phyloP scores from a whole-genome alignment of 352 stramenopile genomes.

The Globisporangium yorkense region DNA sequence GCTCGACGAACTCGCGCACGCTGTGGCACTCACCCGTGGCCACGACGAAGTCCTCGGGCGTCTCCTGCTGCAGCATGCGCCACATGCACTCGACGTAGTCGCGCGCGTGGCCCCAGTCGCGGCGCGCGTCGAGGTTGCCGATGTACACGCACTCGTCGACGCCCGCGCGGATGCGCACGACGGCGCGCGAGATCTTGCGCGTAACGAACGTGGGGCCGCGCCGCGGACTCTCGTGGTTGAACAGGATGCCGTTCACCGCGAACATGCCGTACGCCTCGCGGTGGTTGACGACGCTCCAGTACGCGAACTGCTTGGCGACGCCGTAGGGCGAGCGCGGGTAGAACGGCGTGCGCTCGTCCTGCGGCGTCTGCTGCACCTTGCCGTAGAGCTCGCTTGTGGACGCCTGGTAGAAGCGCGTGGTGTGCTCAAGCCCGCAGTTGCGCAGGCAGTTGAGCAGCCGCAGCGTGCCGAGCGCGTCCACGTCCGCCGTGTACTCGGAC shows the following conservation, averaged over 20 bases:
- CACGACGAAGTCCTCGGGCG: conserved; percentile 75
- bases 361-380: conserved; percentile 95
- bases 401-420: conserved; percentile 92
- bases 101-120: conserved; percentile 98
- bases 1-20: conserved; percentile 98
- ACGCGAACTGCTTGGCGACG: conserved; percentile 98
- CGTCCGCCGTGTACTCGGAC: conserved; percentile 99
- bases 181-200: conserved; percentile 96
- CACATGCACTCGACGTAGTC: conserved; percentile 99
- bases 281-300: conserved; percentile 99
- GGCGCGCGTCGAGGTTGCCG: conserved; percentile 96
- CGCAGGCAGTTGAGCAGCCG: conserved; percentile 97
- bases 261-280: conserved; percentile 95
- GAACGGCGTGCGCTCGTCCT: conserved; percentile 97
- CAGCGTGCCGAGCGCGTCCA: conserved; percentile 94
- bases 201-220: conserved; percentile 98
- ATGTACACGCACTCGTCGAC: conserved; percentile 95
- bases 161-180: conserved; percentile 91
- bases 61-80: conserved; percentile 94
- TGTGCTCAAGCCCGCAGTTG: conserved; percentile 78
- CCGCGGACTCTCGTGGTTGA: conserved; percentile 99
- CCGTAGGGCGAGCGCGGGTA: conserved; percentile 98
- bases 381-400: conserved; percentile 98
- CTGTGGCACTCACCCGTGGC: conserved; percentile 96
- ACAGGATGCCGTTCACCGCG: conserved; percentile 97